Evolutionary conservation across 352 stramenopile species (phyloP).

Genomic region (Phytophthora hibernalis): DNA sequence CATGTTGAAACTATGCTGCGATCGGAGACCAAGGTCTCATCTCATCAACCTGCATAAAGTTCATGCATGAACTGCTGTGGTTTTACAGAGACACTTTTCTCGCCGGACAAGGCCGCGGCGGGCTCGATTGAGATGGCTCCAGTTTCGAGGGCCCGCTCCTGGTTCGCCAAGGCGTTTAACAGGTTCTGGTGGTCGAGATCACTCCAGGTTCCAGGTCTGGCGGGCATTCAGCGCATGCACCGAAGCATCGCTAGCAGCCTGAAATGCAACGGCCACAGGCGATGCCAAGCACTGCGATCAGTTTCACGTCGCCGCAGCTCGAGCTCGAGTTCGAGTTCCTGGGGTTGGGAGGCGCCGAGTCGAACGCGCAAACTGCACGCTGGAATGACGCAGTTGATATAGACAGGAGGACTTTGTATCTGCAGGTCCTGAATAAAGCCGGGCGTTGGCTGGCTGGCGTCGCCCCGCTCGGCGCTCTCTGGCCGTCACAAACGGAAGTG

Average conservation of each 20-base stretch:
- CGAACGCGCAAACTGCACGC: constrained; percentile 59
- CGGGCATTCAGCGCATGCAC: constrained; percentile 26
- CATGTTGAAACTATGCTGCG: no score
- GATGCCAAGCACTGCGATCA: background rate
- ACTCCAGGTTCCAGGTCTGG: constrained; percentile 29
- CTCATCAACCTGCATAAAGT: no score
- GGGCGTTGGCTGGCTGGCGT: constrained; percentile 88
- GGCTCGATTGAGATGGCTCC: constrained; percentile 10
- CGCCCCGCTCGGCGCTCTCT: constrained; percentile 74
- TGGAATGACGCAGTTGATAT: constrained; percentile 54
- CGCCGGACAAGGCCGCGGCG: constrained; percentile 14
- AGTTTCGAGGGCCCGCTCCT: constrained; percentile 28
- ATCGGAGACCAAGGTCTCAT: no score
- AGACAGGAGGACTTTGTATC: constrained; percentile 65
- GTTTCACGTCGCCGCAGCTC: background rate
- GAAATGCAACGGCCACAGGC: constrained; percentile 24
- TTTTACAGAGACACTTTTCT: constrained; percentile 20
- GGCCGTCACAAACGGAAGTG: constrained; percentile 86
- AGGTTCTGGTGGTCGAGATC: constrained; percentile 12
- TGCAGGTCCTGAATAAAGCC: constrained; percentile 84
- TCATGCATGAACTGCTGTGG: no score
- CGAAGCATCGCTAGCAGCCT: background rate
- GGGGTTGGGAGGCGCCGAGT: constrained; percentile 17
- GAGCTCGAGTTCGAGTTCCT: background rate
- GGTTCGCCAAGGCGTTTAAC: constrained; percentile 22